phyloP scores from a whole-genome alignment of 192 early-diverging fungal genomes.

The Coemansia brasiliensis region DNA sequence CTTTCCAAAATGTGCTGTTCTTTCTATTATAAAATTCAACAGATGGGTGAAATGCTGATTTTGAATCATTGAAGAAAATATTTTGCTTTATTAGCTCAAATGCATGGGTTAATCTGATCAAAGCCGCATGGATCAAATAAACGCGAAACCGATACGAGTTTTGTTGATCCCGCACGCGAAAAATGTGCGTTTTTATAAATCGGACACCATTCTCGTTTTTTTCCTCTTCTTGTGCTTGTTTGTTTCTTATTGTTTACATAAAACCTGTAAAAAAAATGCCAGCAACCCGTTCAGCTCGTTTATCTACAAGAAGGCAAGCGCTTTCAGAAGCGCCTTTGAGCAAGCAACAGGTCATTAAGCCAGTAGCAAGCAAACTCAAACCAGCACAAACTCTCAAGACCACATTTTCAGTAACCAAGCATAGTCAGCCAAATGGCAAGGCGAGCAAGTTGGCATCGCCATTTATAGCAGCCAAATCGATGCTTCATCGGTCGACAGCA shows the following conservation, averaged over 20 bases:
- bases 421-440: constrained; percentile 5
- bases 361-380: too few species aligned
- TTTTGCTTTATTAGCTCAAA: neutral
- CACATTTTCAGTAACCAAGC: constrained; percentile 37
- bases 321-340: constrained; percentile 38
- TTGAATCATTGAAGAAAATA: too few species aligned
- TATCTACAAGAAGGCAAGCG: constrained; percentile 17
- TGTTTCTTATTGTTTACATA: constrained; percentile 8
- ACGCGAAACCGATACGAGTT: neutral
- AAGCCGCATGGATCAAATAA: neutral
- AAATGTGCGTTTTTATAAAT: constrained; percentile 7
- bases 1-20: too few species aligned
- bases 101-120: neutral
- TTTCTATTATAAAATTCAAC: neutral
- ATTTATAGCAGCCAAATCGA: constrained; percentile 35
- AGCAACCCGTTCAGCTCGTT: constrained; percentile 28
- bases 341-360: constrained; percentile 25
- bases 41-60: neutral
- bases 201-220: neutral
- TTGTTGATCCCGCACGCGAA: constrained; percentile 19
- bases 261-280: constrained; percentile 29
- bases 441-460: constrained; percentile 13
- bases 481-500: constrained; percentile 44
- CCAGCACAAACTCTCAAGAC: constrained; percentile 23
- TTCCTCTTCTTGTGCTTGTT: constrained; percentile 1